Evolutionary conservation across 2,329 filamentous ascomycete genomes (phyloP), one percentile per base, ranked within the genome.

Genomic region (Paracorniculantispora psalliotae): DNA sequence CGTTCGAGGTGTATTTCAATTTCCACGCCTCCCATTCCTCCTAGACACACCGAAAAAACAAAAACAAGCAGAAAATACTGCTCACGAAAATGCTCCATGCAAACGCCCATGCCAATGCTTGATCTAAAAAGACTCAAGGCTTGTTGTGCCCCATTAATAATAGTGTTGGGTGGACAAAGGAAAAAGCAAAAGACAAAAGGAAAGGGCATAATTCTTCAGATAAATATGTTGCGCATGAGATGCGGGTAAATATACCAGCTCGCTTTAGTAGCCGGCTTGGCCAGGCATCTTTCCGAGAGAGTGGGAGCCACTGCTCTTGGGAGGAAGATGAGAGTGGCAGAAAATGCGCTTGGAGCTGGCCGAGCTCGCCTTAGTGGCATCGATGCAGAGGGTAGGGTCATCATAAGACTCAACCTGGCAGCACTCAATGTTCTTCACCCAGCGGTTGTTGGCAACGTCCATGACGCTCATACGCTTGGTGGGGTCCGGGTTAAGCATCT

Each of bases 401-500:
- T 87, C 86, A 68, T 86, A 88, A 61, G 78, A 82, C 65, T 92
- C 89, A 4, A 85, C 74, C 66, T 90, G 87, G 70, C 91, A 96
- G 74, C 91, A 94, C 66, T 92, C 89, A 43, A 92, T 83, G 55
- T 80, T 82, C 75, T 84, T 88, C 66, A 94, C 76, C 81, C 86
- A 91, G n/a, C 86, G 79, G 66, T 89, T 84, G 62, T 81, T 84
- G 57, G 91, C 75, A 1, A 90, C 85, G 1, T 90, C 83, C 7
- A 80, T 74, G 53, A 94, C 89, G 28, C 80, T 83, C 64, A 88
- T 85, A 44, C 92, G 88, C 69, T 85, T 85, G 8, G 75, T 72
- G 0, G 92, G 90, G 64, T 92, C 77, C 0, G 91, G 91, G 70
- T 96, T 86, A 33, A 96, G 80, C 91, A 96, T 96, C 69, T 84